phyloP scores from a whole-genome alignment of 768 basidiomycete genomes.

The Tulasnella sp. region DNA sequence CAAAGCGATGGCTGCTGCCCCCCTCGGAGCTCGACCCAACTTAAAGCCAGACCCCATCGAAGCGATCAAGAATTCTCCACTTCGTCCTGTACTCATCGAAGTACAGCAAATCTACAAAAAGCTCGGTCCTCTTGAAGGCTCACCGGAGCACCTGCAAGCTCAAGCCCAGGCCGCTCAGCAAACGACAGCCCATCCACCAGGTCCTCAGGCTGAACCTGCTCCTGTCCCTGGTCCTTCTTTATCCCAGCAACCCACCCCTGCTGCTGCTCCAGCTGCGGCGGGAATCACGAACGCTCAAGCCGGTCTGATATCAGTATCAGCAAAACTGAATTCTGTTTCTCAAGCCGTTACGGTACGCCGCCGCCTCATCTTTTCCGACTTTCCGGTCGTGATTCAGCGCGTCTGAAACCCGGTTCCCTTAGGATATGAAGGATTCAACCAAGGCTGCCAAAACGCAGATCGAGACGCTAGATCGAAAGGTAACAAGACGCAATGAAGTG shows the following conservation, averaged over 20 bases:
- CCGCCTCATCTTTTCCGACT: neutral
- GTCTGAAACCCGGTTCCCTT: neutral
- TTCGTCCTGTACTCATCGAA: neutral
- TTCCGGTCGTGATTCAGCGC: neutral
- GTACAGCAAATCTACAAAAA: neutral
- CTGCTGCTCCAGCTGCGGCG: neutral
- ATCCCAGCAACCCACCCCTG: neutral
- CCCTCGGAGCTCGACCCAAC: neutral
- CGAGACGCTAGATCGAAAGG: neutral
- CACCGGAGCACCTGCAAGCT: neutral
- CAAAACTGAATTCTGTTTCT: neutral
- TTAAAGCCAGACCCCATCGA: neutral
- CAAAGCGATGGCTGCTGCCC: neutral
- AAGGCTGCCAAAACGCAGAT: neutral
- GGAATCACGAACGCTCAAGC: neutral
- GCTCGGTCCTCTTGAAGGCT: neutral
- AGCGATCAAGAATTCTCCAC: neutral
- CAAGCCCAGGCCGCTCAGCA: neutral
- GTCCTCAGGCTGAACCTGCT: too few species aligned
- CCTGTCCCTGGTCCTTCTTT: too few species aligned
- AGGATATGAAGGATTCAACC: neutral
- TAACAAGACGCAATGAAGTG: neutral
- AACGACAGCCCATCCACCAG: neutral
- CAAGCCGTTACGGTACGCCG: neutral
- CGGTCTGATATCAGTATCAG: neutral